phyloP scores from a whole-genome alignment of 441 rosid species.

The Sinapis alba region DNA sequence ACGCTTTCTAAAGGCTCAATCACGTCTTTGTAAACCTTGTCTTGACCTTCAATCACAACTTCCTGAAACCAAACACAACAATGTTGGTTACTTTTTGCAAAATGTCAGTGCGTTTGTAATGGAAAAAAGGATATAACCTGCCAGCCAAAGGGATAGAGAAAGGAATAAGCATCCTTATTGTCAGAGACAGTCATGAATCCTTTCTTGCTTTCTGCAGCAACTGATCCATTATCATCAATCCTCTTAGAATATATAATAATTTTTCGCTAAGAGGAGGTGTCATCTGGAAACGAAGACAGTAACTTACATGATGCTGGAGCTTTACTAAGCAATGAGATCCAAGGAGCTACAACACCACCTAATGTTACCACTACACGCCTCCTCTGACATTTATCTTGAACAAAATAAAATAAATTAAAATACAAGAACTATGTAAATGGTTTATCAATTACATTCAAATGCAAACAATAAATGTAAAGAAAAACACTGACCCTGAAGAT shows the following conservation, averaged over 20 bases:
- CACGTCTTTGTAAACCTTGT: background rate
- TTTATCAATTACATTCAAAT: background rate
- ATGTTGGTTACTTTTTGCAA: background rate
- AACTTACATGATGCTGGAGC: constrained; percentile 67
- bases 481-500: constrained; percentile 48
- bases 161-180: constrained; percentile 80
- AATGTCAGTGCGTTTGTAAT: background rate
- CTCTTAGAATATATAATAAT: constrained; percentile 58
- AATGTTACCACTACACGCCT: constrained; percentile 65
- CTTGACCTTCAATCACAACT: background rate
- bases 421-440: background rate
- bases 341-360: constrained; percentile 60
- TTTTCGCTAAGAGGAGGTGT: background rate
- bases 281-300: background rate
- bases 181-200: constrained; percentile 62
- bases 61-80: background rate
- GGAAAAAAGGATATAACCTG: constrained; percentile 45
- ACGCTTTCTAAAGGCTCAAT: background rate
- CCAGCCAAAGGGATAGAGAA: constrained; percentile 90
- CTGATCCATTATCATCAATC: constrained; percentile 78
- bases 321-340: constrained; percentile 53
- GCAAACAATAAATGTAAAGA: background rate
- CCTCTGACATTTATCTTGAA: constrained; percentile 54
- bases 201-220: constrained; percentile 93
- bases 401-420: background rate